Evolutionary conservation across 108 stramenopile species (phyloP), one percentile per base, ranked within the genome.

Genomic region (Fragilaria crotonensis): DNA sequence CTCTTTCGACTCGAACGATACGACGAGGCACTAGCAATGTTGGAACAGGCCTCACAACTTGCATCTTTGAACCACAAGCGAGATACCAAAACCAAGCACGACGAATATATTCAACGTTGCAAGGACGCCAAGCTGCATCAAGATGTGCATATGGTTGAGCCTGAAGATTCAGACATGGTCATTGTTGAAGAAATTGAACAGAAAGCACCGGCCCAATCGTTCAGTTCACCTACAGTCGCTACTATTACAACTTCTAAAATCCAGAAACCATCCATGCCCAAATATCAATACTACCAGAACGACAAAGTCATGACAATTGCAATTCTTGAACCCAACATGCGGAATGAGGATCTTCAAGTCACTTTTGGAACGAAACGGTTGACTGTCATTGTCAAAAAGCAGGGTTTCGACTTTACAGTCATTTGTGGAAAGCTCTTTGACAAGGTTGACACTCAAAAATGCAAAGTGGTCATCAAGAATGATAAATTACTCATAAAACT

Each of bases 271-370:
- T 67, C 80, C 0, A 76, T 77, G 63, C 89, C 92, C 11, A 90
- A 89, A 60, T 96, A 96, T 65, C 95, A 94, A 57, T 97, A 92
- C 68, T 97, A 93, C 59, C 96, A 97, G 63, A 78, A 76, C 25
- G 78, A 83, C 26, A 65, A 74, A 14, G 64, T 78, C 63, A 73
- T 97, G 73, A 95, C 85, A 47, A 87, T 97, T 47, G 67, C 78
- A 20, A 80, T 97, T 48, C 68, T 88, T n/a, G 93, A 89, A 63
- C 72, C 86, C 5, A 71, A 76, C 54, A 72, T 95, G 0, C 33
- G 45, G 25, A 30, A 53, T n/a, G 71, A 76, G 17, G 67, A 89
- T 47, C 68, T 91, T 30, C 54, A 51, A 22, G 88, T 94, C 0
- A 49, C 62, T n/a, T 91, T 89, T 59, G 72, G 68, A 45, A 44